Base-by-base conservation (phyloP, 108 stramenopile species). In the Skeletonema menzelii region DNA sequence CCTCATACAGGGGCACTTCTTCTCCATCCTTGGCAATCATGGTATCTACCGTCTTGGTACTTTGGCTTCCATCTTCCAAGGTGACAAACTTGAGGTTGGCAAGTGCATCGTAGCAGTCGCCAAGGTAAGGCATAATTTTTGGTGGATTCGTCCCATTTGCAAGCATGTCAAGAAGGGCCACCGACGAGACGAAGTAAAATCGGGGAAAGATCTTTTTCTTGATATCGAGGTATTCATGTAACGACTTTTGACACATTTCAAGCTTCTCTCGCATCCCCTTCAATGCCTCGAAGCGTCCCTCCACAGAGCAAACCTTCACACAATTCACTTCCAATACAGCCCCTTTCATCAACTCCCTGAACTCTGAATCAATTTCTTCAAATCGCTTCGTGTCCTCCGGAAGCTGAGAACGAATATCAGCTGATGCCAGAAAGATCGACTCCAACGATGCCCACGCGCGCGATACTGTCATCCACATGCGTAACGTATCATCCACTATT, bases 161-260 rank as follows among this genome's bases (percentile, higher is more conserved):
- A 38, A 97, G 88, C 88, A 95, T 95, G 64, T 95, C 92, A 26
- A 95, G 81, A 34, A 97, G 77, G 27, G 91, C 95, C 26, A 92
- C 88, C 26, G 94, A 88, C 14, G 93, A 95, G 35, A 97, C 91
- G 58, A 97, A 97, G 69, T 97, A 97, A 73, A 97, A 97, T 37
- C 96, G 82, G 8, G 96, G 96, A 58, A 93, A 97, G 47, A 95
- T 93, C 71, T 95, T 95, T 79, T 96, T 95, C 84, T 97, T 97
- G 73, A 93, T 89, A 69, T 95, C 95, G 46, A 97, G 84, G 68
- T 97, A 97, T 59, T 97, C 93, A 64, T 97, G 93, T 37, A 97
- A 70, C 31, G 89, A 89, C 82, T 95, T 93, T 77, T 97, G 94
- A 70, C 96, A 97, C 83, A 90, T 83, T 68, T 95, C 96, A 4